These are phyloP conservation scores for Ustilago shanxiensis DNA, from an alignment of 1,284 basidiomycete genomes.

Conservation along the genomic window DNA sequence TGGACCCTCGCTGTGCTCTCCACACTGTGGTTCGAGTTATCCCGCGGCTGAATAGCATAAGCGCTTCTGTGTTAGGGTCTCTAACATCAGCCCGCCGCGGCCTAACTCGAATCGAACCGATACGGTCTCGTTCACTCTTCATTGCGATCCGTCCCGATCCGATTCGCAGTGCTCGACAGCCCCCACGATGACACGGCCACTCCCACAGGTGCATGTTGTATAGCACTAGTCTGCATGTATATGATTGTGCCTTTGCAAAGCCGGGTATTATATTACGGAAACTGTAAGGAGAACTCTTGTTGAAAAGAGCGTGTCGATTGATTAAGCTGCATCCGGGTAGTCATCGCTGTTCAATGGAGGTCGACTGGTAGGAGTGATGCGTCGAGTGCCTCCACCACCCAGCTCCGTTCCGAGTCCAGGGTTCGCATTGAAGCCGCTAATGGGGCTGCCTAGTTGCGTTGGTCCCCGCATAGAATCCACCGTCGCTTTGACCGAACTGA, in stretches of 20 bases:
- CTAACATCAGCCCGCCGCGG: background rate
- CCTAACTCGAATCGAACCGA: background rate
- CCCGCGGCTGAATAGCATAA: constrained; percentile 6
- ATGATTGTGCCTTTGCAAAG: background rate
- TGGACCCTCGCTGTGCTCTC: constrained; percentile 5
- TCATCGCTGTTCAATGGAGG: constrained; percentile 47
- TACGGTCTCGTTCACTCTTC: background rate
- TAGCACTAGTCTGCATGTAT: no score
- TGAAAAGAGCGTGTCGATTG: background rate
- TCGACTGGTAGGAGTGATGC: constrained; percentile 59
- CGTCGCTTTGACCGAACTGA: constrained; percentile 65
- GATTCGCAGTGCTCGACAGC: background rate
- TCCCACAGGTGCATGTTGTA: background rate
- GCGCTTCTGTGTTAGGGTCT: background rate
- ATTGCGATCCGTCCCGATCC: background rate
- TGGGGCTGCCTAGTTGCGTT: constrained; percentile 5
- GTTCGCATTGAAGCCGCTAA: constrained; percentile 1
- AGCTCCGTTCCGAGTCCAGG: constrained; percentile 12
- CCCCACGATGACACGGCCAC: background rate
- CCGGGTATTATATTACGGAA: background rate
- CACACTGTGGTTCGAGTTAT: background rate
- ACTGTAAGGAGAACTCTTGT: background rate
- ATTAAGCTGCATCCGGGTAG: constrained; percentile 11
- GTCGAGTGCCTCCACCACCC: constrained; percentile 15
- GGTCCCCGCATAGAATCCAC: constrained; percentile 61